phyloP scores from a whole-genome alignment of 75 land plant genomes.

The Cupressus sempervirens region DNA sequence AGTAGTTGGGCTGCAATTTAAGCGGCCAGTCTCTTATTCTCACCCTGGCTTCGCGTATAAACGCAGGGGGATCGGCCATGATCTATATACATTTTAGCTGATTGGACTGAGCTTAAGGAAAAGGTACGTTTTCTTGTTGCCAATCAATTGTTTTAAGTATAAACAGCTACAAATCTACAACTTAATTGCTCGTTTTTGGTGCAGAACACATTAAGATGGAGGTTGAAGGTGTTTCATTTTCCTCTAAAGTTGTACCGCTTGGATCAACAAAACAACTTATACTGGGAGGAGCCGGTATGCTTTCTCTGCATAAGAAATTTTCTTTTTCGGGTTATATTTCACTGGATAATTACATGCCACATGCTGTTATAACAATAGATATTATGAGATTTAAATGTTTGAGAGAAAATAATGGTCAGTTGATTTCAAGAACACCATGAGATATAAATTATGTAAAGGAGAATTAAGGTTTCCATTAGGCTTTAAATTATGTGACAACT shows the following conservation, averaged over 20 bases:
- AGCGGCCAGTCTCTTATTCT: not conserved
- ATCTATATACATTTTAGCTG: not conserved
- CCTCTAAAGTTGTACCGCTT: constrained; percentile 30
- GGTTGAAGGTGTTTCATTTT: constrained; percentile 38
- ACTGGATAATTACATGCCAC: too few species aligned
- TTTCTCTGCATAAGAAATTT: not conserved
- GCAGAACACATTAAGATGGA: constrained; percentile 1
- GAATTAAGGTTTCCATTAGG: too few species aligned
- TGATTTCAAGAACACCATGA: too few species aligned
- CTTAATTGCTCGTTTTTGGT: not conserved
- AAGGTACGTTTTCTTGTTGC: not conserved
- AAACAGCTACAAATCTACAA: not conserved
- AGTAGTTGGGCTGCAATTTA: not conserved
- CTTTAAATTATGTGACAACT: too few species aligned
- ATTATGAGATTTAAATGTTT: too few species aligned
- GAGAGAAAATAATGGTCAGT: too few species aligned
- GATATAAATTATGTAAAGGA: too few species aligned
- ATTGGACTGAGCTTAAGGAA: not conserved
- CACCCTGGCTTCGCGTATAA: not conserved
- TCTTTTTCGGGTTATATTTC: not conserved
- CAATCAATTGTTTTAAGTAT: not conserved
- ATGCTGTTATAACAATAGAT: too few species aligned
- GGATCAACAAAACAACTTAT: constrained; percentile 31
- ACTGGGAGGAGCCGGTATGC: constrained; percentile 65
- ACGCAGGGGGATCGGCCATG: not conserved